A percentile compares a stretch with the other conserved stretches of the same genome.
These are phyloP conservation scores for Yamadazyma trypodendri DNA, from an alignment of 1,139 yeast genomes.

Conservation along the genomic window DNA sequence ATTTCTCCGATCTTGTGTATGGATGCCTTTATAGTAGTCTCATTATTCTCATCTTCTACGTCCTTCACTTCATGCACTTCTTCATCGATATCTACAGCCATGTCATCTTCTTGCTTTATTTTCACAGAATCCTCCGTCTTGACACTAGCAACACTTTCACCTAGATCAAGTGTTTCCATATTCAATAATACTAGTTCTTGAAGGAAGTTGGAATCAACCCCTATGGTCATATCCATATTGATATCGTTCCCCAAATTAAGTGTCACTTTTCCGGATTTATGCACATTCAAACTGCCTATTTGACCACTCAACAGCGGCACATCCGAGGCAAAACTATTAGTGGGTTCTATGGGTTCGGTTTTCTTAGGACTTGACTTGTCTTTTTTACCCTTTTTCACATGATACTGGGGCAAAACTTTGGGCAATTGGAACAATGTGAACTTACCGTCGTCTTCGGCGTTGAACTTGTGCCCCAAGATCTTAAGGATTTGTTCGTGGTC, in stretches of 20 bases:
- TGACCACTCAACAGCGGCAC: constrained; percentile 42
- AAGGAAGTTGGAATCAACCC: constrained; percentile 68
- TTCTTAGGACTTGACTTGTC: constrained; percentile 8
- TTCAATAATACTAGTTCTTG: constrained; percentile 74
- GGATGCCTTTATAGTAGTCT: constrained; percentile 36
- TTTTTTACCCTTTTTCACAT: constrained; percentile 2
- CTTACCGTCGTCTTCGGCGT: constrained; percentile 17
- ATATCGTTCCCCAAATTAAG: constrained; percentile 69
- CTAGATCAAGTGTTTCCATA: constrained; percentile 12
- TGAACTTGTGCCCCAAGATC: constrained; percentile 25
- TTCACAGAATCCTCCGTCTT: constrained; percentile 4
- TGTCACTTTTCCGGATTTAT: constrained; percentile 76
- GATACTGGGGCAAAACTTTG: constrained; percentile 57
- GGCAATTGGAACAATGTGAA: constrained; percentile 72
- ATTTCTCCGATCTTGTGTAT: constrained; percentile 64
- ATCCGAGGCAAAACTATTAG: constrained; percentile 13
- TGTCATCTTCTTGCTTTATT: constrained; percentile 8
- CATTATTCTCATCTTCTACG: constrained; percentile 12
- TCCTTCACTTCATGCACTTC: constrained; percentile 33
- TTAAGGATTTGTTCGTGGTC: constrained; percentile 35
- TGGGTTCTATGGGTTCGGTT: constrained; percentile 13
- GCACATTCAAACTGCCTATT: constrained; percentile 72
- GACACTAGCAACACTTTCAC: not conserved
- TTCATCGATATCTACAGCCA: constrained; percentile 23
- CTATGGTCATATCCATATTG: constrained; percentile 66